These are phyloP conservation scores for Kodamaea sp. DNA, from an alignment of 1,139 yeast species.

Conservation along the genomic window DNA sequence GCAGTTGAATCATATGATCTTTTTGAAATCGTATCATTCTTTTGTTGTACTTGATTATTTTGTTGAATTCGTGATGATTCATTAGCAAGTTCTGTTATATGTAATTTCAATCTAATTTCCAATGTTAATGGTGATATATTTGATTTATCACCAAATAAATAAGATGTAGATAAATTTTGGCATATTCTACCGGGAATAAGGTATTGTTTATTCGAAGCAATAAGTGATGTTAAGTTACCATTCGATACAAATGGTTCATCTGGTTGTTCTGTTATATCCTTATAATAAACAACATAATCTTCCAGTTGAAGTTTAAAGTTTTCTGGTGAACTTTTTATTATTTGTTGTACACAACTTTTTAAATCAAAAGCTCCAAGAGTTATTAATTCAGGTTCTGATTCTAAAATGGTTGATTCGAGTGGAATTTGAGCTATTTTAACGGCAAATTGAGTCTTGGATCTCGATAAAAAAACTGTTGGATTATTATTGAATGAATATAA, in stretches of 20 bases:
- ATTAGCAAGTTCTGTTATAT: constrained; percentile 28
- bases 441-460: constrained; percentile 43
- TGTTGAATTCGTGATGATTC: neutral
- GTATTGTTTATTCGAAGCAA: constrained; percentile 25
- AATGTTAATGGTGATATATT: constrained; percentile 51
- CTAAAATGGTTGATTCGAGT: constrained; percentile 22
- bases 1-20: constrained; percentile 1
- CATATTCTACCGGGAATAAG: constrained; percentile 70
- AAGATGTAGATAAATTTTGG: constrained; percentile 58
- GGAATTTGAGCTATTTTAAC: constrained; percentile 50
- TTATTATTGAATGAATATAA: constrained; percentile 59
- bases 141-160: constrained; percentile 42
- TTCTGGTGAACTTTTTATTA: constrained; percentile 55
- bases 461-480: constrained; percentile 54
- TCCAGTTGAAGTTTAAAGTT: constrained; percentile 43
- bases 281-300: constrained; percentile 70
- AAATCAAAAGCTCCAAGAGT: constrained; percentile 58
- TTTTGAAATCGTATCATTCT: neutral
- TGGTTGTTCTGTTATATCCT: constrained; percentile 65
- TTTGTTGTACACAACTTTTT: constrained; percentile 48
- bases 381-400: constrained; percentile 31
- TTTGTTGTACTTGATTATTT: neutral
- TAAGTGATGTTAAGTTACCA: constrained; percentile 54
- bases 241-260: constrained; percentile 77
- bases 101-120: constrained; percentile 62